A percentile compares a stretch with the other conserved stretches of the same genome.
phyloP scores from a whole-genome alignment of 1,139 yeast genomes.

The Pichia sp. region DNA sequence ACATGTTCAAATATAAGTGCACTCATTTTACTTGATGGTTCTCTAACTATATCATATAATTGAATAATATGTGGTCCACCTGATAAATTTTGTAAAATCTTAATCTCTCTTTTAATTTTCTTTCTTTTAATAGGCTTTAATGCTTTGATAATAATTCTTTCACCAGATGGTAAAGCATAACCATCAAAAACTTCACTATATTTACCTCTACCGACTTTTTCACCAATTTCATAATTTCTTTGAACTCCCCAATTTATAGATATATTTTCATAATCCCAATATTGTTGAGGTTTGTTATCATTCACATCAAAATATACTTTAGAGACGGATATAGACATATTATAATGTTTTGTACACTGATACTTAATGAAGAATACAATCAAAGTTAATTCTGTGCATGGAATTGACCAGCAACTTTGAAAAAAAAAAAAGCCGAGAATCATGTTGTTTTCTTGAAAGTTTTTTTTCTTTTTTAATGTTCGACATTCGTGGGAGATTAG shows the following conservation, averaged over 20 bases:
- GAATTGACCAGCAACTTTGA: neutral
- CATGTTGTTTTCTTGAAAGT: neutral
- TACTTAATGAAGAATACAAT: neutral
- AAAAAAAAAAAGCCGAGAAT: neutral
- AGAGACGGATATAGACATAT: slow-evolving; percentile 28
- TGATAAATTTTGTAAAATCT: slow-evolving; percentile 64
- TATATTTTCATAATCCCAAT: slow-evolving; percentile 75
- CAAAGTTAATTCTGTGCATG: neutral
- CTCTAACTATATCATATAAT: slow-evolving; percentile 68
- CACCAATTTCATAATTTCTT: slow-evolving; percentile 59
- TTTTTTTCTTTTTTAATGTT: no score
- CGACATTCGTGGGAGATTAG: neutral
- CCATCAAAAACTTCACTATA: slow-evolving; percentile 77
- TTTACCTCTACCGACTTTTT: slow-evolving; percentile 73
- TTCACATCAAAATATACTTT: slow-evolving; percentile 66
- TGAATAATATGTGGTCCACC: slow-evolving; percentile 72
- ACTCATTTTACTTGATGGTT: slow-evolving; percentile 64
- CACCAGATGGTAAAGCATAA: slow-evolving; percentile 25
- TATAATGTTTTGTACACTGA: neutral
- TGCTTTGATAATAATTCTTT: slow-evolving; percentile 61
- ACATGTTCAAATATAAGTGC: slow-evolving; percentile 69
- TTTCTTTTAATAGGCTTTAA: slow-evolving; percentile 75
- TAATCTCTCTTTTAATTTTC: slow-evolving; percentile 71
- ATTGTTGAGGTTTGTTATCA: slow-evolving; percentile 53
- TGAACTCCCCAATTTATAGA: slow-evolving; percentile 68